Base-by-base conservation (phyloP, 345 rosid genomes). In the Nasturtium officinale region DNA sequence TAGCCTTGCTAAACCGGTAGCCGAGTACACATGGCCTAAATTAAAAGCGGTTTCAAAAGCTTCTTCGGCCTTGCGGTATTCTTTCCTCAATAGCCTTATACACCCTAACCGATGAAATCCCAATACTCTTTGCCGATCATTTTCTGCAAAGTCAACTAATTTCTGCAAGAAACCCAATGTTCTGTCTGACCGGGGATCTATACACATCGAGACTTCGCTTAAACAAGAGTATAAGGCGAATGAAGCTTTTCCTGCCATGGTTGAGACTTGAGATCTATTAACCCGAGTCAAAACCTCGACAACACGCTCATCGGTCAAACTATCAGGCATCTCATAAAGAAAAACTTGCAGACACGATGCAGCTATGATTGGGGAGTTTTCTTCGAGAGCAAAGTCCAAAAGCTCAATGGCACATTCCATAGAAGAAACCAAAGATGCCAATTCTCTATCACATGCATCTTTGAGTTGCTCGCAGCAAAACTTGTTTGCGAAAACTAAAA, bases 41-140 rank as follows among this genome's bases (percentile, higher is more conserved):
- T 72, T 83, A 42, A 84, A 77, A 72, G 97, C 96, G 9, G 80
- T 84, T 74, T 88, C 83, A 51, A 95, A 90, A 48, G 84, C 89
- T 60, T 28, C 57, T 76, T 95, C 92, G 4, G 99, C 97, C 77
- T 87, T 84, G 4, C 83, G 88, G 75, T 87, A 85, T 74, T 95
- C 96, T 78, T 90, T 90, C 82, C 97, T 90, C 75, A 83, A 66
- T 30, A 95, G 84, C 79, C 87, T 89, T 33, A 80, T 83, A 78
- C 98, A 95, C 73, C 98, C 99, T 81, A 95, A 77, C 63, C 87
- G 96, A 87, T 95, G 99, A 78, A 82, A 91, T 62, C 96, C 98
- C 78, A 91, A 46, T 46, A 91, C 79, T 74, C 78, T 85, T 84
- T 95, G 96, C 61, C 69, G 73, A 62, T 84, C 85, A 53, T 72